A percentile compares a stretch with the other conserved stretches of the same genome.
These are phyloP conservation scores for Nakazawaea wickerhamii DNA, from an alignment of 805 yeast species.

Conservation along the genomic window DNA sequence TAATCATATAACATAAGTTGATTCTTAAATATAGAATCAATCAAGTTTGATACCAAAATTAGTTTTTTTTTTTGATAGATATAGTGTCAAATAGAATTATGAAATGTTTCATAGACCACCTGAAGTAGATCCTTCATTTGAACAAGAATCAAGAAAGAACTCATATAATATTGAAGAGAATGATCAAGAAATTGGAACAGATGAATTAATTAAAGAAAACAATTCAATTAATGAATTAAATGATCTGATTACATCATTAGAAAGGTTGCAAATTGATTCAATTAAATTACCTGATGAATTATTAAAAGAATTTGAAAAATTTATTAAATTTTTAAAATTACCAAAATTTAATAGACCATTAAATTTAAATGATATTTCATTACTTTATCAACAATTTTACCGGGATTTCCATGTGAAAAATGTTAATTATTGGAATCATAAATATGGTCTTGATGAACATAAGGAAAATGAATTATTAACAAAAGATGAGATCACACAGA, in stretches of 20 bases:
- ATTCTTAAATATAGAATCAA: too few species aligned
- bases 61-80: too few species aligned
- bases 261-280: neutral
- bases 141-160: conserved; percentile 8
- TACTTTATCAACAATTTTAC: conserved; percentile 29
- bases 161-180: conserved; percentile 5
- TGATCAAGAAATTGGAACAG: neutral
- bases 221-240: neutral
- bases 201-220: neutral
- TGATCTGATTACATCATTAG: neutral
- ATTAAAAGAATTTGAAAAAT: conserved; percentile 20
- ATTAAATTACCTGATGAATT: conserved; percentile 25
- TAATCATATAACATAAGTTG: too few species aligned
- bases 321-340: conserved; percentile 26
- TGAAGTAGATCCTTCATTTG: conserved; percentile 9
- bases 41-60: too few species aligned
- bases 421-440: conserved; percentile 17
- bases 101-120: conserved; percentile 12
- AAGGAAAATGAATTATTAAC: conserved; percentile 10
- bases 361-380: conserved; percentile 29
- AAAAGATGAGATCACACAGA: conserved; percentile 10
- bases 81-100: neutral
- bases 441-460: conserved; percentile 9
- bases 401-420: conserved; percentile 21
- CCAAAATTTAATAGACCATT: conserved; percentile 31